Conservation (phyloP, 2,329 filamentous ascomycete species). For the Colletotrichum horii region DNA sequence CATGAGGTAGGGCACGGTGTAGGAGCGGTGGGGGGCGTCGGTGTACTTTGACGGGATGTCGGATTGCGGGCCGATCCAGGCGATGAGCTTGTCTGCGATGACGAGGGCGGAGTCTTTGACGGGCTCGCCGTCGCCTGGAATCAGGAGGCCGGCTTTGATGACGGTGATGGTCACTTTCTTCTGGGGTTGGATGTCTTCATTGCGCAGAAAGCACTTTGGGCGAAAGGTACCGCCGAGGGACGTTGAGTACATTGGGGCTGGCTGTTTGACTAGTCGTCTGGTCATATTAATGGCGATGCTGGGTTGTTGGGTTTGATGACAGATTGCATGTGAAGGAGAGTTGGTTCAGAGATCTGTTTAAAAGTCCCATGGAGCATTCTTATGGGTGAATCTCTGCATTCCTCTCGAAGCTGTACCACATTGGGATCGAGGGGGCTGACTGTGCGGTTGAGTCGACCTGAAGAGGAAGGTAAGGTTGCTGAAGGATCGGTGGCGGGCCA, state of each 20-base stretch:
- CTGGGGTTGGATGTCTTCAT: not conserved
- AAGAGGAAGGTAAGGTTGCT: not conserved
- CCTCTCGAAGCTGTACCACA: not conserved
- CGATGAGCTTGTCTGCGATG: conserved; percentile 40
- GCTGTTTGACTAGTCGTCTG: not conserved
- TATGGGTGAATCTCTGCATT: not conserved
- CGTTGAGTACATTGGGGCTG: conserved; percentile 29
- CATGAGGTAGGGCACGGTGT: conserved; percentile 48
- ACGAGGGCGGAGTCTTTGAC: conserved; percentile 44
- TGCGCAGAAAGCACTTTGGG: conserved; percentile 5
- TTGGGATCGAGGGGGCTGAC: not conserved
- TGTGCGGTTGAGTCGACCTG: not conserved
- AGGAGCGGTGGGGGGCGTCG: conserved; percentile 28
- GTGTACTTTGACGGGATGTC: conserved; percentile 34
- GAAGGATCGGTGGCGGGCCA: not conserved
- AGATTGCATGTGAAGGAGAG: not conserved
- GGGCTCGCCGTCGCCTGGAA: conserved; percentile 50
- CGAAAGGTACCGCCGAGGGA: conserved; percentile 31
- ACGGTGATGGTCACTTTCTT: conserved; percentile 30
- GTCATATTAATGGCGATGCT: conserved; percentile 2
- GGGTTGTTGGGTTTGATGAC: not conserved
- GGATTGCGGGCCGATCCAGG: conserved; percentile 40
- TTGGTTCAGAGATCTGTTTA: not conserved
- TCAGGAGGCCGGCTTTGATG: conserved; percentile 43
- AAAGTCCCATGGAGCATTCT: not conserved